Evolutionary conservation across 352 stramenopile species (phyloP).

Genomic region (Phytophthora sojae): DNA sequence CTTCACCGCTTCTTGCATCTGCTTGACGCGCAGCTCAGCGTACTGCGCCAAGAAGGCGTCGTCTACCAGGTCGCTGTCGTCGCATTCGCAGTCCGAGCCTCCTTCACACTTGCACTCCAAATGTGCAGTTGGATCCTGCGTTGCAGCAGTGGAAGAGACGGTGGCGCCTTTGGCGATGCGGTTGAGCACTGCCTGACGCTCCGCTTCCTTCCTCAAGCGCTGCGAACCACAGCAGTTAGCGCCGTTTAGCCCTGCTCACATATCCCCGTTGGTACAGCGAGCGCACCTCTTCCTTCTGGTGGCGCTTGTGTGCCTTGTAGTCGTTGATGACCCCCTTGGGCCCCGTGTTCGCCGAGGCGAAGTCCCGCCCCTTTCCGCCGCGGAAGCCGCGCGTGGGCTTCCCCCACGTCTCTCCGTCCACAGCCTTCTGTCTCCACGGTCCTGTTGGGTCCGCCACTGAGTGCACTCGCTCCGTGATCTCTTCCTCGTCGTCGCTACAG

Average conservation of each 20-base stretch:
- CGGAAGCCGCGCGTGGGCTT: slow-evolving; percentile 37
- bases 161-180: slow-evolving; percentile 71
- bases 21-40: slow-evolving; percentile 62
- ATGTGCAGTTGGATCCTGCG: slow-evolving; percentile 11
- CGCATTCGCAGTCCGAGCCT: slow-evolving; percentile 51
- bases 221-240: slow-evolving; percentile 20
- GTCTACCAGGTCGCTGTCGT: slow-evolving; percentile 60
- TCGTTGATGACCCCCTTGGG: slow-evolving; percentile 87
- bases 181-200: slow-evolving; percentile 58
- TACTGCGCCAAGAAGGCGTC: slow-evolving; percentile 70
- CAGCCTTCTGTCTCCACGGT: slow-evolving; percentile 66
- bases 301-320: slow-evolving; percentile 81
- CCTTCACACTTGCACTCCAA: slow-evolving; percentile 30
- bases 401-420: slow-evolving; percentile 58
- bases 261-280: too few species aligned
- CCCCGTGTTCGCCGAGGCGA: slow-evolving; percentile 71
- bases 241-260: background rate
- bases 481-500: slow-evolving; percentile 56
- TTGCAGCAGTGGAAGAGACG: slow-evolving; percentile 13
- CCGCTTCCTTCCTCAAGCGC: slow-evolving; percentile 53
- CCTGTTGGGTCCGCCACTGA: slow-evolving; percentile 77
- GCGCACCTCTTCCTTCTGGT: slow-evolving; percentile 63
- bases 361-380: slow-evolving; percentile 49
- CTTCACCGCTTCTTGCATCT: slow-evolving; percentile 58
- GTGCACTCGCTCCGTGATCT: slow-evolving; percentile 64